These are phyloP conservation scores for Dothistroma septosporum DNA, from an alignment of 2,329 filamentous ascomycete species.

Conservation along the genomic window DNA sequence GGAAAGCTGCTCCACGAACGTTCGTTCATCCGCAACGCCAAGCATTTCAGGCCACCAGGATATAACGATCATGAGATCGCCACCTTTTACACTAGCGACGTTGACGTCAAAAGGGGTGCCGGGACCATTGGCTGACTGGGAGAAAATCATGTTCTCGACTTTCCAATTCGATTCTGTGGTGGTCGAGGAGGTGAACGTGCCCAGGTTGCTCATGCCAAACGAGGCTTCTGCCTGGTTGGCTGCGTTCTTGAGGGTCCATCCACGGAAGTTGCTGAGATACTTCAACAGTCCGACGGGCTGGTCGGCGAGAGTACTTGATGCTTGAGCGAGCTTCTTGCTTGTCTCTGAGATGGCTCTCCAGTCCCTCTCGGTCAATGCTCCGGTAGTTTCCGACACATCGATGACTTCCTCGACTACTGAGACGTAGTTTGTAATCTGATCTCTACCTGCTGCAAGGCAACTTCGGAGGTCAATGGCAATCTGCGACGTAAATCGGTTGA, in stretches of 20 bases:
- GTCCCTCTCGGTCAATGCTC: conserved; percentile 1
- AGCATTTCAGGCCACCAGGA: conserved; percentile 45
- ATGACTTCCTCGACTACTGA: conserved; percentile 20
- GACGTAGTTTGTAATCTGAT: conserved; percentile 39
- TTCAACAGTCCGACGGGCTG: conserved; percentile 44
- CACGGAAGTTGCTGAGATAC: conserved; percentile 40
- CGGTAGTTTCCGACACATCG: not conserved
- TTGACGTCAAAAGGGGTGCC: conserved; percentile 42
- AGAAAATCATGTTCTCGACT: conserved; percentile 42
- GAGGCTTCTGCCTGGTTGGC: conserved; percentile 39
- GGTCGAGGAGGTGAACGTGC: conserved; percentile 33
- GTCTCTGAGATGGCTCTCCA: conserved; percentile 37
- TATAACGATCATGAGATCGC: conserved; percentile 38
- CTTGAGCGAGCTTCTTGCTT: conserved; percentile 34
- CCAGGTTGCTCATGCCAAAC: conserved; percentile 47
- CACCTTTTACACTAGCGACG: conserved; percentile 39
- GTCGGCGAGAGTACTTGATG: conserved; percentile 34
- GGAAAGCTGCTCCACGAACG: conserved; percentile 25
- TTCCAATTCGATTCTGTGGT: conserved; percentile 6
- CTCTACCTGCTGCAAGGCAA: conserved; percentile 29
- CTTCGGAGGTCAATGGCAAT: conserved; percentile 44
- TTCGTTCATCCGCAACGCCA: conserved; percentile 35
- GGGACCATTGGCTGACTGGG: conserved; percentile 41
- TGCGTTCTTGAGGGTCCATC: conserved; percentile 41
- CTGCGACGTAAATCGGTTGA: conserved; percentile 37